These are phyloP conservation scores for Tuber microsphaerosporum DNA, from an alignment of 495 filamentous ascomycete species.

Conservation along the genomic window DNA sequence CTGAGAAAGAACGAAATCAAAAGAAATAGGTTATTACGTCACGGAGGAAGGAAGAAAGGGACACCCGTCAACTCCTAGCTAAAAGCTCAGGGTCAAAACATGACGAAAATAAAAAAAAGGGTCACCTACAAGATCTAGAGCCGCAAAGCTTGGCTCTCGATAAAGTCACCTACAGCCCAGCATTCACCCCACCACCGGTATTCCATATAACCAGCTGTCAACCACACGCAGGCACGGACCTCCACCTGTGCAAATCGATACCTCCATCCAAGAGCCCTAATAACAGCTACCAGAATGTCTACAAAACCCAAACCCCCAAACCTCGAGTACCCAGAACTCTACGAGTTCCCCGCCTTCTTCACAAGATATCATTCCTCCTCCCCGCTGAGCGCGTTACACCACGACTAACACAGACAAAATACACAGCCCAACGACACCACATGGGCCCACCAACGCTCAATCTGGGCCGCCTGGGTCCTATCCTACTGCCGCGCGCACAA, in stretches of 20 bases:
- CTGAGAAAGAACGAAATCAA: not conserved
- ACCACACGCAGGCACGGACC: not conserved
- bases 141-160: conserved; percentile 25
- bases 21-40: not conserved
- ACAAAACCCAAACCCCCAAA: not conserved
- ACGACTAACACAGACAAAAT: conserved; percentile 18
- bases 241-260: not conserved
- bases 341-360: conserved; percentile 69
- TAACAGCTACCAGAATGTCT: conserved; percentile 8
- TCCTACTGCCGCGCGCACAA: conserved; percentile 72
- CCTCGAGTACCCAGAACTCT: conserved; percentile 35
- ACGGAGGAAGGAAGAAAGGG: not conserved
- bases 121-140: conserved; percentile 8
- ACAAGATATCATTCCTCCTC: conserved; percentile 45
- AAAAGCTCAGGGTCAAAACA: not conserved
- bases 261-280: not conserved
- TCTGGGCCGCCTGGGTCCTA: conserved; percentile 81
- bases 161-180: not conserved
- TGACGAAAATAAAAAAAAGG: not conserved
- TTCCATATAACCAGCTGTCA: not conserved
- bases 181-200: no score
- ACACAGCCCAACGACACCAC: conserved; percentile 68
- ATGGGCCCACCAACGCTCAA: conserved; percentile 65
- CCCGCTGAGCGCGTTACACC: not conserved
- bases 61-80: not conserved